Conservation (phyloP, 495 filamentous ascomycete genomes). For the Astrocystis sublimbata region DNA sequence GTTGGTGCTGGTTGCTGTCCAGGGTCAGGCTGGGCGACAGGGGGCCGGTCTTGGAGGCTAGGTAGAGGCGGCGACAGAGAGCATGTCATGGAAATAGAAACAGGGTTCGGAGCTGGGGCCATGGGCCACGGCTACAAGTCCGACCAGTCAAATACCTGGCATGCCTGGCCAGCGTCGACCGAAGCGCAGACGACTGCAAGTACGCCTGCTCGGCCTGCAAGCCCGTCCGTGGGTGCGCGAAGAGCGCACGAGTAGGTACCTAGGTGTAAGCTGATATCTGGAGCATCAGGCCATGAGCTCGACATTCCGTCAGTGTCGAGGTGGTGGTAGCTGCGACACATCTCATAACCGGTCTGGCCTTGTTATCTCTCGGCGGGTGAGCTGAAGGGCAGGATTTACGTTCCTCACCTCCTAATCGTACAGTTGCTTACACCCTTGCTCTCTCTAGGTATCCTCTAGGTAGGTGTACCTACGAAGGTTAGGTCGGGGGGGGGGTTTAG, state of each 20-base stretch:
- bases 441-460: background rate
- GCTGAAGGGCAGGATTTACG: background rate
- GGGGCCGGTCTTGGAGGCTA: background rate
- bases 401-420: too few relatives aligned
- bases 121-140: background rate
- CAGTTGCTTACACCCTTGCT: too few relatives aligned
- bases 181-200: too few relatives aligned
- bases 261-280: conserved; percentile 4
- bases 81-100: conserved; percentile 8
- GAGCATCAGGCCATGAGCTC: conserved; percentile 6
- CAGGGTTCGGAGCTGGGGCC: background rate
- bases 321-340: background rate
- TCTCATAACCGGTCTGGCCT: background rate
- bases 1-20: too few relatives aligned
- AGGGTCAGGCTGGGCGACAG: conserved; percentile 12
- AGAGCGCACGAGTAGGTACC: background rate
- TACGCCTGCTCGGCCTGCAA: too few relatives aligned
- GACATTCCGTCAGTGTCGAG: background rate
- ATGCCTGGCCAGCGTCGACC: background rate
- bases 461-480: too few relatives aligned
- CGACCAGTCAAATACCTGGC: conserved; percentile 5
- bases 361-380: background rate
- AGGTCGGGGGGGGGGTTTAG: background rate
- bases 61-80: too few relatives aligned
- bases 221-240: too few relatives aligned